Evolutionary conservation across 768 basidiomycete species (phyloP).

Genomic region (Mycena albidolilacea): DNA sequence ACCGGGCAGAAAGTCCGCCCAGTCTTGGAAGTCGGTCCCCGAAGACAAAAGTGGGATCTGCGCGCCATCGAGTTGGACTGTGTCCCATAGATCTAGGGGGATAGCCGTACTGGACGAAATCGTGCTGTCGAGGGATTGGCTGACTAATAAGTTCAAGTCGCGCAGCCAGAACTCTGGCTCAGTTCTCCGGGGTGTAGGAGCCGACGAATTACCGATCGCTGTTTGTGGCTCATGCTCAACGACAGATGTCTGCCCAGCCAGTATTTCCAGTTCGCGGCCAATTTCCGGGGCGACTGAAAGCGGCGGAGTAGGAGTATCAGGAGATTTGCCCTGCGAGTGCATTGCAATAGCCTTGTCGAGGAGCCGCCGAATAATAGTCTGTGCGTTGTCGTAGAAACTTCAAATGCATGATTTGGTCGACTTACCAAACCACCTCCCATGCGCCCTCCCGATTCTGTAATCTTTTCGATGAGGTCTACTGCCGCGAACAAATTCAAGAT

Average conservation of each 20-base stretch:
- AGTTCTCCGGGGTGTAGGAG: too few species aligned
- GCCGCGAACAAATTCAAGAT: constrained; percentile 59
- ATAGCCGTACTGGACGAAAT: too few species aligned
- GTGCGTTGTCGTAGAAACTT: not conserved
- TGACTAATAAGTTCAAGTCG: too few species aligned
- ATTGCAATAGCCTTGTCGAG: constrained; percentile 32
- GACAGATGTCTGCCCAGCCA: constrained; percentile 34
- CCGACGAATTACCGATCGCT: too few species aligned
- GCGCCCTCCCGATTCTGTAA: constrained; percentile 52
- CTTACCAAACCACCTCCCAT: constrained; percentile 56
- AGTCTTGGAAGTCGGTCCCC: too few species aligned
- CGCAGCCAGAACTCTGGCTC: too few species aligned
- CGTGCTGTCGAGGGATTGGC: too few species aligned
- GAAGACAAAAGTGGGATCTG: too few species aligned
- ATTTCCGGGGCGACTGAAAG: constrained; percentile 4
- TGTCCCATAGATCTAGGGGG: too few species aligned
- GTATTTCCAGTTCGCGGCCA: constrained; percentile 28
- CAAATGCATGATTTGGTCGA: too few species aligned
- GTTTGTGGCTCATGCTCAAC: not conserved
- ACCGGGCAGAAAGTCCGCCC: too few species aligned
- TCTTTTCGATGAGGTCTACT: constrained; percentile 58
- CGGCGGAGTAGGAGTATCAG: constrained; percentile 15
- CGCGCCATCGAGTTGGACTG: too few species aligned
- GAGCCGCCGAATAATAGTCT: constrained; percentile 37
- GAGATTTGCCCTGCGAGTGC: constrained; percentile 16